These are phyloP conservation scores for Parmales sp. DNA, from an alignment of 108 stramenopile genomes.

Conservation along the genomic window DNA sequence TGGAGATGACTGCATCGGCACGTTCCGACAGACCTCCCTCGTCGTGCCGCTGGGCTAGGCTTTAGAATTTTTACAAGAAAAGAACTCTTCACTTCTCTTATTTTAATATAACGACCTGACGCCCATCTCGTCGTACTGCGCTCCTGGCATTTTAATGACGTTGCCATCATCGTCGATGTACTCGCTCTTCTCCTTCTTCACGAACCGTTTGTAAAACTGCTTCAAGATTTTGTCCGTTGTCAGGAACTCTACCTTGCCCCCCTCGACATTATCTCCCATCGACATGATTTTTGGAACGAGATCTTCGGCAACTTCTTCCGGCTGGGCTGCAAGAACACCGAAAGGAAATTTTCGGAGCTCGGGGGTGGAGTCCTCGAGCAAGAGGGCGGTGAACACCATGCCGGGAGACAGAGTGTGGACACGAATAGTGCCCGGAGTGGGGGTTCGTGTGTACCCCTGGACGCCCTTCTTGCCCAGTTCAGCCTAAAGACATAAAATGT, in stretches of 20 bases:
- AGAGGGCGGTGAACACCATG: slow-evolving; percentile 82
- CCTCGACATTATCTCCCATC: slow-evolving; percentile 36
- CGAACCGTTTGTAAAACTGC: slow-evolving; percentile 77
- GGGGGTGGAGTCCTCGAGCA: slow-evolving; percentile 78
- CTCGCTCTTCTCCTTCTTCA: slow-evolving; percentile 74
- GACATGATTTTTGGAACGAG: slow-evolving; percentile 79
- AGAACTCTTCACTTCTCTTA: not conserved
- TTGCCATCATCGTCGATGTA: slow-evolving; percentile 88
- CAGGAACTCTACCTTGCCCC: slow-evolving; percentile 70
- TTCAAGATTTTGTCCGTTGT: slow-evolving; percentile 72
- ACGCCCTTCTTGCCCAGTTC: slow-evolving; percentile 77
- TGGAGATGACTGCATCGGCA: too few species aligned
- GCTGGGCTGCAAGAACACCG: slow-evolving; percentile 78
- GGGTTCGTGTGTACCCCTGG: slow-evolving; percentile 67
- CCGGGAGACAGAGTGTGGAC: slow-evolving; percentile 79
- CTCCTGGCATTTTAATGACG: slow-evolving; percentile 72
- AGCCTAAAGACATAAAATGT: too few species aligned
- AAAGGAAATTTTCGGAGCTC: slow-evolving; percentile 85
- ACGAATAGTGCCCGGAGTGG: slow-evolving; percentile 59
- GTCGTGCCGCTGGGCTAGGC: too few species aligned
- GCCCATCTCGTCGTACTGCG: slow-evolving; percentile 68
- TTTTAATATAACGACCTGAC: slow-evolving; percentile 65
- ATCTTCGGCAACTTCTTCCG: slow-evolving; percentile 78
- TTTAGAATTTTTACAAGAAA: too few species aligned
- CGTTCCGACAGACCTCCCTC: too few species aligned